phyloP scores from a whole-genome alignment of 306 rosid genomes.

The Oxytropis ochrocephala region DNA sequence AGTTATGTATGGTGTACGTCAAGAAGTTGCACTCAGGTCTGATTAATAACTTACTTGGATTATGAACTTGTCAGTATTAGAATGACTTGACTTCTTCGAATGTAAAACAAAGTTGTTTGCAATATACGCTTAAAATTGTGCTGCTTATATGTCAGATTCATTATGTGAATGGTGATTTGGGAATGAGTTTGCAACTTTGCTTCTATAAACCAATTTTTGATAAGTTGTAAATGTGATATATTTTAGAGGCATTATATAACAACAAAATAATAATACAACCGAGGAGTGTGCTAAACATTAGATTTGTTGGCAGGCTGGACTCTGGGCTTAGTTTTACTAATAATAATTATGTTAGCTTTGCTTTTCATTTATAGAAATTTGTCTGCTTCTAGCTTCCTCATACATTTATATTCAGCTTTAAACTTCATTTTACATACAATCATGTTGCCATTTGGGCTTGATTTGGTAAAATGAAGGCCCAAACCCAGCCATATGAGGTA shows the following conservation, averaged over 20 bases:
- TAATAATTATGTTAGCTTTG: neutral
- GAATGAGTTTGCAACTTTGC: neutral
- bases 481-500: neutral
- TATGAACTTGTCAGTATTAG: neutral
- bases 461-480: neutral
- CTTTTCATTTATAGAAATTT: neutral
- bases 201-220: neutral
- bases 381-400: neutral
- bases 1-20: slow-evolving; percentile 91
- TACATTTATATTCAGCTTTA: neutral
- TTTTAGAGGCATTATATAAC: neutral
- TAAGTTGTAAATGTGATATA: neutral
- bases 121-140: neutral
- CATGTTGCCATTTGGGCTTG: neutral
- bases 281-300: neutral
- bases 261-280: neutral
- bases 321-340: neutral
- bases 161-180: neutral
- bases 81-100: neutral
- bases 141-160: neutral
- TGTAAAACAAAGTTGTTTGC: neutral
- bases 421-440: neutral
- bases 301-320: neutral
- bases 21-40: slow-evolving; percentile 96
- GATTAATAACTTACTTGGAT: slow-evolving; percentile 12